Base-by-base conservation (phyloP, 306 rosid genomes). In the Mucuna pruriens region DNA sequence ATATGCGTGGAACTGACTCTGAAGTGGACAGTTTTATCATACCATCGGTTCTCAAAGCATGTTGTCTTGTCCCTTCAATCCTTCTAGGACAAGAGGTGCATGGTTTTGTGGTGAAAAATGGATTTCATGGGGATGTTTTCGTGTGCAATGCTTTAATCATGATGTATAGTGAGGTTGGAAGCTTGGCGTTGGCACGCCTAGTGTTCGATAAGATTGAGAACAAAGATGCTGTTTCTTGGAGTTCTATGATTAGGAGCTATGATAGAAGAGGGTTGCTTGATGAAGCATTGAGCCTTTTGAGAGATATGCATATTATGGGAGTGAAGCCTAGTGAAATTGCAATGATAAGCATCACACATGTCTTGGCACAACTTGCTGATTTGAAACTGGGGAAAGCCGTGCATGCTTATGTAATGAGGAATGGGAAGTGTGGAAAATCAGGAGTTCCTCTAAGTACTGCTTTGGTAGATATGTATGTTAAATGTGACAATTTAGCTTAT, bases 11-110 rank as follows among this genome's bases (percentile, higher is more conserved):
- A 54, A 70, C 66, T 13, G 91, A 75, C 77, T 9, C 65, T 16
- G 86, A 83, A 72, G 83, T 90, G 10, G 94, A 92, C 85, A 84
- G 64, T 55, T 90, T 90, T 61, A 87, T 88, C 31, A 38, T 90
- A 20, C 94, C 97, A 9, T 92, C 94, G 1, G 85, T 90, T 77
- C 92, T 92, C 80, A 92, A 92, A 81, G 97, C 97, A 19, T 88
- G 92, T 58, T 49, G 84, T 11, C 84, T 84, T 13, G 74, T 83
- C 84, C 84, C 86, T 48, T 66, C 55, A 52, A 33, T 7, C 0
- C 12, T 22, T 2, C 34, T 84, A 12, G 97, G 97, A 9, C 65
- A 78, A 71, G 97, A 92, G 83, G 71, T 82, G 6, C 94, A 90
- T 40, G 90, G 90, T 62, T 89, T 86, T 57, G 89, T 54, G 11